Base-by-base conservation (phyloP, 495 filamentous ascomycete species). In the Xylaria nigripes region DNA sequence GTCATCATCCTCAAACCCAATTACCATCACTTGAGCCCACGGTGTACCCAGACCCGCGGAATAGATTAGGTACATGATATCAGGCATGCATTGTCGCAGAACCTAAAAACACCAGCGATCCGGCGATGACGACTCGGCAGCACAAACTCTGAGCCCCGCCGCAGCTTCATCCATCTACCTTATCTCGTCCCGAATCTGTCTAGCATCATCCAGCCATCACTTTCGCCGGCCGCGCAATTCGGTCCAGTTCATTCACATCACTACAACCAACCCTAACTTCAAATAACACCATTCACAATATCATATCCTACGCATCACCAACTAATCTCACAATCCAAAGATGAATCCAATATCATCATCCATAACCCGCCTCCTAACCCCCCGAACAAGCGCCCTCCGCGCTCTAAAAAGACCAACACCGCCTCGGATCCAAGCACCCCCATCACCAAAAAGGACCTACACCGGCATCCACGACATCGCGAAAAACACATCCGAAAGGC, bases 401-500 rank as follows among this genome's bases (percentile, higher is more conserved):
- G 19, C 23, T 1, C 15, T 48, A 40, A 22, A 23, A 6, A 29
- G 23, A 1, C 38, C 38, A 12, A 32, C 23, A 55, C 12, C 40
- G 46, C 24, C 2, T 6, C 36, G 53, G 32, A 36, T 1, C 36
- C 38, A 15, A 32, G 23, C 25, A 3, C 45, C 15, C 45, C 48
- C 51, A 25, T 18, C 7, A 23, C 21, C 46, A 19, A 48, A 53
- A 45, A 61, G 63, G 36, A 45, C 30, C 6, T 64, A 66, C 21
- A 27, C 56, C 6, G 48, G 45, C 50, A 51, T 52, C 5, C 45
- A 53, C 27, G 57, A 42, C 22, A 25, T 46, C 5, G 58, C 56
- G 15, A 54, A 61, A 36, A 61, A 60, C 45, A 30, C 63, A 41
- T 60, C 58, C 50, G 63, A 66, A 19, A 23, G 61, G 54, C 63